These are phyloP conservation scores for Phytophthora melonis DNA, from an alignment of 352 stramenopile genomes.

Conservation along the genomic window DNA sequence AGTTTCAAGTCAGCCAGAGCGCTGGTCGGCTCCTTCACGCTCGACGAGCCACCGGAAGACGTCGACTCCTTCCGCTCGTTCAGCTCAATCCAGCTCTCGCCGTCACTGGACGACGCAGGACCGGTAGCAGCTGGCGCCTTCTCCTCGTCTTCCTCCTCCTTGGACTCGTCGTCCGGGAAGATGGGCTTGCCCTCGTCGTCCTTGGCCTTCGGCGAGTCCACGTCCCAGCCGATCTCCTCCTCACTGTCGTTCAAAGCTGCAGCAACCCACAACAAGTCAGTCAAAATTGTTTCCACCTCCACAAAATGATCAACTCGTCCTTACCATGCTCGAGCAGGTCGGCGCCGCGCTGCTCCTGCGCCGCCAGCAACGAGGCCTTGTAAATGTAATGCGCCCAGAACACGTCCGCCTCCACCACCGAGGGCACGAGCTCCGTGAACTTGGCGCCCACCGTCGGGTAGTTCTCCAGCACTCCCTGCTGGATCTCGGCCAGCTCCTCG, in stretches of 20 bases:
- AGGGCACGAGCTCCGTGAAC: slow-evolving; percentile 67
- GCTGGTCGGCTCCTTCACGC: slow-evolving; percentile 34
- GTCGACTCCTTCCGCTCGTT: slow-evolving; percentile 71
- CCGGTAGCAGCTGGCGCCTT: slow-evolving; percentile 21
- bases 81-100: slow-evolving; percentile 75
- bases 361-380: slow-evolving; percentile 74
- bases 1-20: slow-evolving; percentile 42
- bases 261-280: slow-evolving; percentile 16
- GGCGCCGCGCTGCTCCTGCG: slow-evolving; percentile 71
- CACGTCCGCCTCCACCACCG: slow-evolving; percentile 50
- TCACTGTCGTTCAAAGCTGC: slow-evolving; percentile 68
- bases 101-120: slow-evolving; percentile 58
- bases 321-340: slow-evolving; percentile 71
- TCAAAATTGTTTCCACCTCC: not conserved
- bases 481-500: slow-evolving; percentile 52
- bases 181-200: slow-evolving; percentile 48
- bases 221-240: slow-evolving; percentile 77
- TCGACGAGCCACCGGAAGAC: slow-evolving; percentile 54
- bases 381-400: slow-evolving; percentile 84
- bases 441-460: slow-evolving; percentile 71
- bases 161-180: slow-evolving; percentile 55
- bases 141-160: slow-evolving; percentile 48
- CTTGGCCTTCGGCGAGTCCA: slow-evolving; percentile 62
- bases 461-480: slow-evolving; percentile 67
- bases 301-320: not conserved